Evolutionary conservation across 371 early-diverging fungal species (phyloP), one percentile per base, ranked within the genome.

Genomic region (Mortierella sp.): DNA sequence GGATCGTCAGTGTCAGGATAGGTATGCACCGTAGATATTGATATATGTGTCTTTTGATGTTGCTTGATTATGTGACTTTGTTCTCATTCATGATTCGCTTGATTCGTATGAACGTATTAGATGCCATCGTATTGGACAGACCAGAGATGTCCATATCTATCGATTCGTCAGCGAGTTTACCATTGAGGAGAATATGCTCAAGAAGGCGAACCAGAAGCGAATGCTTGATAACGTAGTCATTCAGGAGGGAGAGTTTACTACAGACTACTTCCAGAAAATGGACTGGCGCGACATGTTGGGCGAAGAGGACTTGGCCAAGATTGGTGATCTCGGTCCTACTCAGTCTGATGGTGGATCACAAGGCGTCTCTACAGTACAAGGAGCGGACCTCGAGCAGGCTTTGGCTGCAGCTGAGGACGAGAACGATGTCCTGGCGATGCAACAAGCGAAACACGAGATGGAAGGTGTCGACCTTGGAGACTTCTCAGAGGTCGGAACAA

Each of bases 51-150:
- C 43, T 11, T 43, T 43, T 11, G 16, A 43, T 11, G 11, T 43
- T 14, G 43, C 43, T 43, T 11, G 16, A 43, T 11, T 14, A 43
- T 57, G 32, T 63, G 40, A 16, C 45, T 45, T 24, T 69, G 26
- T 32, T 58, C 32, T 32, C 10, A 35, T 32, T 11, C 2, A 30
- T 26, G 18, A 58, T 20, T 30, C 26, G 11, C 4, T 11, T 30
- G 3, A 35, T 30, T 58, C 70, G 45, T 2, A 26, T 60, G 14
- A 16, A 18, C 49, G 61, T 86, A 83, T 93, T 81, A 91, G 98
- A 74, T 95, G 94, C 32, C 98, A 98, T 89, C 94, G 99, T 66
- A 95, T 98, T 76, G 99, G 99, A 2, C 98, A 98, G 84, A 95
- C 94, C 28, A 90, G 95, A 40, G 94, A 95, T 71, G 98, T 98